Evolutionary conservation across 495 filamentous ascomycete species (phyloP).

Genomic region (Darksidea phi): DNA sequence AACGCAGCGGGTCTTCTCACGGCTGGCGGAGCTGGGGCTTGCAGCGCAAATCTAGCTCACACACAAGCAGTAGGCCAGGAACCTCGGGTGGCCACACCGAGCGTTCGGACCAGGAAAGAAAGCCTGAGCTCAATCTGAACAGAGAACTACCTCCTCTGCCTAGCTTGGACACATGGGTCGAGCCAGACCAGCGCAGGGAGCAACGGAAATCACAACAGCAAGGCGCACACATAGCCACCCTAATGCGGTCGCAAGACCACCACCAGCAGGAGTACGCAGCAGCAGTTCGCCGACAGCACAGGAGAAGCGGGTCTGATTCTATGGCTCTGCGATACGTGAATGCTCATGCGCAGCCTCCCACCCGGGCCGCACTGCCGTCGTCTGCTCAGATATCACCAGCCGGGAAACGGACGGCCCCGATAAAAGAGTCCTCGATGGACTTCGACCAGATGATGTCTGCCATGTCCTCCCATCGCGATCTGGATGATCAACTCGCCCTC

Average conservation of each 20-base stretch:
- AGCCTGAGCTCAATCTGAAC: slow-evolving; percentile 43
- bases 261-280: slow-evolving; percentile 30
- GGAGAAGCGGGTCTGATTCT: slow-evolving; percentile 34
- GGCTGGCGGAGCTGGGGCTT: slow-evolving; percentile 40
- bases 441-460: slow-evolving; percentile 28
- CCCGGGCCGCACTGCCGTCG: slow-evolving; percentile 1
- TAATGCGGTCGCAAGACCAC: slow-evolving; percentile 35
- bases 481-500: slow-evolving; percentile 15
- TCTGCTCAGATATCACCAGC: background rate
- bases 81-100: slow-evolving; percentile 28
- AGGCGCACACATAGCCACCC: slow-evolving; percentile 35
- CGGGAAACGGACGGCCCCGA: background rate
- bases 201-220: slow-evolving; percentile 14
- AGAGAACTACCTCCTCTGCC: slow-evolving; percentile 47
- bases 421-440: slow-evolving; percentile 15
- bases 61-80: slow-evolving; percentile 30
- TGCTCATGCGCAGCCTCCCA: background rate
- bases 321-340: slow-evolving; percentile 24
- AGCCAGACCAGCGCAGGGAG: slow-evolving; percentile 24
- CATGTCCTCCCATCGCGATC: slow-evolving; percentile 13
- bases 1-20: slow-evolving; percentile 23
- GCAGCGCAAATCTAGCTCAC: slow-evolving; percentile 33
- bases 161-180: slow-evolving; percentile 42
- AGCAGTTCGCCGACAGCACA: slow-evolving; percentile 27
- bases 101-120: slow-evolving; percentile 24